These are phyloP conservation scores for Phaeosphaeriaceae sp. DNA, from an alignment of 2,329 filamentous ascomycete genomes.

Conservation along the genomic window DNA sequence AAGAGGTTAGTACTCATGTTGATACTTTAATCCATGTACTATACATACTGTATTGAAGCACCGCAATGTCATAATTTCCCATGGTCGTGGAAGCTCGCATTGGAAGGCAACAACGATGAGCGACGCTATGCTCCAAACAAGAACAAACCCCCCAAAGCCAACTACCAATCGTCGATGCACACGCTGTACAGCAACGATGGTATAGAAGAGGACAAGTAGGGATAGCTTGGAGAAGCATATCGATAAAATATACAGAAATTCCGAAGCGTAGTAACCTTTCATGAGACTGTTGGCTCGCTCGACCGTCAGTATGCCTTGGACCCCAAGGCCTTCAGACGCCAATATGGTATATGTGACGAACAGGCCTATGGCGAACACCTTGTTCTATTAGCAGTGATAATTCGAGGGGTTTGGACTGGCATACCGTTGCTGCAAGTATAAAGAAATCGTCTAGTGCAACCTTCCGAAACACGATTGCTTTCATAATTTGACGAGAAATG, in stretches of 20 bases:
- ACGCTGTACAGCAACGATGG: conserved; percentile 23
- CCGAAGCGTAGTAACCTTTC: conserved; percentile 41
- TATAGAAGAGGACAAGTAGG: conserved; percentile 36
- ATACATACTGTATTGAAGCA: conserved; percentile 40
- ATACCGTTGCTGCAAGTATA: conserved; percentile 40
- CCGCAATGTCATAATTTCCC: conserved; percentile 32
- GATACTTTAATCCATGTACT: no score
- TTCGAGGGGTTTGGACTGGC: not conserved
- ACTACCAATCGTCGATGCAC: conserved; percentile 27
- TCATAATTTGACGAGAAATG: conserved; percentile 34
- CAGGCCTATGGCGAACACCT: conserved; percentile 37
- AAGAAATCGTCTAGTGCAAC: conserved; percentile 37
- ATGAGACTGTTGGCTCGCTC: conserved; percentile 29
- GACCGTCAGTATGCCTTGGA: conserved; percentile 16
- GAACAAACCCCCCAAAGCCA: conserved; percentile 29
- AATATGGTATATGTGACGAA: conserved; percentile 33
- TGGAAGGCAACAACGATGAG: conserved; percentile 35
- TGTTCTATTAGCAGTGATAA: conserved; percentile 9
- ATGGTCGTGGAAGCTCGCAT: conserved; percentile 39
- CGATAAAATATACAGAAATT: conserved; percentile 41
- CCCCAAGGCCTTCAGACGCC: conserved; percentile 34
- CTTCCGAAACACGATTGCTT: conserved; percentile 31
- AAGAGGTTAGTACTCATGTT: conserved; percentile 18
- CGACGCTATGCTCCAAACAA: conserved; percentile 36
- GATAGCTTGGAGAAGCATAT: conserved; percentile 42